A percentile compares a stretch with the other conserved stretches of the same genome.
Evolutionary conservation across 768 basidiomycete species (phyloP).

Genomic region (Xerocomellus dryophilus): DNA sequence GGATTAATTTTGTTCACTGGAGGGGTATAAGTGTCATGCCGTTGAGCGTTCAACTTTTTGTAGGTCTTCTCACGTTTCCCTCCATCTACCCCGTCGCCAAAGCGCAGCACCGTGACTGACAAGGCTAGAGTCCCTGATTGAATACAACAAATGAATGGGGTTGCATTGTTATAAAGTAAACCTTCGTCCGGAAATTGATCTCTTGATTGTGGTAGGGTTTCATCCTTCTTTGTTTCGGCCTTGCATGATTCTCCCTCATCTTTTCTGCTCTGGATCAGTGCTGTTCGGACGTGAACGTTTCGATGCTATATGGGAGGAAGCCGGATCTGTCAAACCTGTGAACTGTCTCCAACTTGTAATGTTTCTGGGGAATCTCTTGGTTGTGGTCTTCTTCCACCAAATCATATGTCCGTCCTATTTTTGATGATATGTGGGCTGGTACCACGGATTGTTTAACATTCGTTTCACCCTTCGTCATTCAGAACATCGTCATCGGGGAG

Average conservation of each 20-base stretch:
- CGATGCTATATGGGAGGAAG: too few relatives aligned
- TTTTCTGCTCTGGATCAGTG: constrained; percentile 5
- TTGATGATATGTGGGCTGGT: background rate
- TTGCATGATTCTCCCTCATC: constrained; percentile 4
- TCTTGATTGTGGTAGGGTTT: constrained; percentile 14
- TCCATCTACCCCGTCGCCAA: constrained; percentile 12
- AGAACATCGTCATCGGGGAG: background rate
- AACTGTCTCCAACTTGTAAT: constrained; percentile 1
- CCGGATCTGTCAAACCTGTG: too few relatives aligned
- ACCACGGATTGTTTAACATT: background rate
- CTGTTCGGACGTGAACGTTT: background rate
- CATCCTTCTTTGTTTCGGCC: background rate
- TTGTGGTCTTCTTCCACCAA: background rate
- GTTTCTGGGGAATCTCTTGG: background rate
- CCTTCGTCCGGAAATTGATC: background rate
- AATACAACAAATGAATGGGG: constrained; percentile 9
- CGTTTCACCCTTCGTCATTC: constrained; percentile 10
- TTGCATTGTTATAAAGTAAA: constrained; percentile 11
- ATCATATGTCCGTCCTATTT: constrained; percentile 1
- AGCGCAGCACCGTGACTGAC: constrained; percentile 1
- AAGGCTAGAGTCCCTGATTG: constrained; percentile 9
- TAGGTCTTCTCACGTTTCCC: constrained; percentile 19
- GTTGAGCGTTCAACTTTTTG: background rate
- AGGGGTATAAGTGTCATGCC: constrained; percentile 15
- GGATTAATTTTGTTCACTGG: too few relatives aligned